A percentile compares a stretch with the other conserved stretches of the same genome.
These are phyloP conservation scores for Pseudopithomyces chartarum DNA, from an alignment of 2,329 filamentous ascomycete genomes.

Conservation along the genomic window DNA sequence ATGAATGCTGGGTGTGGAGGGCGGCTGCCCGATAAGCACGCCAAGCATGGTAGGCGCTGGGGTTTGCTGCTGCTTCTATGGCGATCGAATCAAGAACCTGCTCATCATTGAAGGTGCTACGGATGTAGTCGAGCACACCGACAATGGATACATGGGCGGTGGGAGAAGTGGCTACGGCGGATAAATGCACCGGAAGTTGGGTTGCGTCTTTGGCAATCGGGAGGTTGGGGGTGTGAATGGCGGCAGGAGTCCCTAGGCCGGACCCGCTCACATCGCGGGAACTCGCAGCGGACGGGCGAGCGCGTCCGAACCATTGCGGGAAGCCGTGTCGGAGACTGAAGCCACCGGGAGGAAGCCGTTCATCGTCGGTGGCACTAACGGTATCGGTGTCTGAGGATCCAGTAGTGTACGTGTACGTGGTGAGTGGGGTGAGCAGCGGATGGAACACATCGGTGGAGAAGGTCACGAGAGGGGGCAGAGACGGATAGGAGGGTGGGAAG, in stretches of 20 bases:
- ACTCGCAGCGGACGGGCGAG: conserved; percentile 31
- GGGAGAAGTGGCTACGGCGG: conserved; percentile 6
- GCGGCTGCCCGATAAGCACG: conserved; percentile 65
- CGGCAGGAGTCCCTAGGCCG: conserved; percentile 24
- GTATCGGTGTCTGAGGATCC: conserved; percentile 74
- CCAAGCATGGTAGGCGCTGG: conserved; percentile 95
- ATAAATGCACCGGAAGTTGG: conserved; percentile 12
- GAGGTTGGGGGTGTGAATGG: conserved; percentile 21
- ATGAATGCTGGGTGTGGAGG: conserved; percentile 28
- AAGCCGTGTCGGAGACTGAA: conserved; percentile 93
- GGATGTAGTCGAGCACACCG: conserved; percentile 79
- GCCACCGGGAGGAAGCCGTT: conserved; percentile 82
- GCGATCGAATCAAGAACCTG: conserved; percentile 77
- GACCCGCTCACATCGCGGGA: conserved; percentile 43
- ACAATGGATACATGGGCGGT: conserved; percentile 34
- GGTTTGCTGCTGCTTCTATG: conserved; percentile 82
- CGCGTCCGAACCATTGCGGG: conserved; percentile 77
- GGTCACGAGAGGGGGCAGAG: conserved; percentile 79
- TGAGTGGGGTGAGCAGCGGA: conserved; percentile 86
- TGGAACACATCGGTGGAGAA: conserved; percentile 96
- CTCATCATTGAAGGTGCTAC: conserved; percentile 79
- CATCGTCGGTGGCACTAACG: conserved; percentile 81
- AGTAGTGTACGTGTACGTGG: conserved; percentile 92
- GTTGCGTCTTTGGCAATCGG: conserved; percentile 15
- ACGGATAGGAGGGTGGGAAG: conserved; percentile 81